Evolutionary conservation across 2,329 filamentous ascomycete species (phyloP).

Genomic region (Beauveria sp.): DNA sequence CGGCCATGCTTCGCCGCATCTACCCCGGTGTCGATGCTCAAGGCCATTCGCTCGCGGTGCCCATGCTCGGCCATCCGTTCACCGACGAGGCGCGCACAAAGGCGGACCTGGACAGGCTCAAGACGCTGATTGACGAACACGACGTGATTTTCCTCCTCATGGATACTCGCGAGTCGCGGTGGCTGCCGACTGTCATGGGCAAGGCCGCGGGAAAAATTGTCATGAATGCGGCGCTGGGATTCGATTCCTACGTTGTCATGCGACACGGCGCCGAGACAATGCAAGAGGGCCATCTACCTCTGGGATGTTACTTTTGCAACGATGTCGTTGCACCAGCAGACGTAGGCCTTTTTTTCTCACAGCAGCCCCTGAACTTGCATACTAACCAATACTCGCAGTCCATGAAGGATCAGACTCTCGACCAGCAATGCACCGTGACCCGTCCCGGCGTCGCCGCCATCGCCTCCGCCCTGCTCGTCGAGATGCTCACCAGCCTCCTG

Average conservation of each 20-base stretch:
- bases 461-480: constrained; percentile 83
- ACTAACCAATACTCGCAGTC: constrained; percentile 46
- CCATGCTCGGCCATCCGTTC: constrained; percentile 91
- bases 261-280: constrained; percentile 68
- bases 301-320: constrained; percentile 98
- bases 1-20: constrained; percentile 72
- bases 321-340: constrained; percentile 92
- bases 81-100: constrained; percentile 62
- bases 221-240: constrained; percentile 91
- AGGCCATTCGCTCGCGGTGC: constrained; percentile 77
- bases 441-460: constrained; percentile 87
- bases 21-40: constrained; percentile 82
- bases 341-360: constrained; percentile 47
- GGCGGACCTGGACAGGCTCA: constrained; percentile 67
- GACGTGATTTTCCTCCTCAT: constrained; percentile 95
- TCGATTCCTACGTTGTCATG: constrained; percentile 97
- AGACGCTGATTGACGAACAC: constrained; percentile 70
- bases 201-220: constrained; percentile 91
- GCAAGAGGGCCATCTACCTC: constrained; percentile 51
- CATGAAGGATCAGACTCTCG: constrained; percentile 87
- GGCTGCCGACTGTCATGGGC: constrained; percentile 93
- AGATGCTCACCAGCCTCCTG: constrained; percentile 77
- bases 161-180: constrained; percentile 90
- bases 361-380: neutral
- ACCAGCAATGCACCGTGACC: constrained; percentile 97